phyloP scores from a whole-genome alignment of 441 rosid species.

The Mallotus japonicus region DNA sequence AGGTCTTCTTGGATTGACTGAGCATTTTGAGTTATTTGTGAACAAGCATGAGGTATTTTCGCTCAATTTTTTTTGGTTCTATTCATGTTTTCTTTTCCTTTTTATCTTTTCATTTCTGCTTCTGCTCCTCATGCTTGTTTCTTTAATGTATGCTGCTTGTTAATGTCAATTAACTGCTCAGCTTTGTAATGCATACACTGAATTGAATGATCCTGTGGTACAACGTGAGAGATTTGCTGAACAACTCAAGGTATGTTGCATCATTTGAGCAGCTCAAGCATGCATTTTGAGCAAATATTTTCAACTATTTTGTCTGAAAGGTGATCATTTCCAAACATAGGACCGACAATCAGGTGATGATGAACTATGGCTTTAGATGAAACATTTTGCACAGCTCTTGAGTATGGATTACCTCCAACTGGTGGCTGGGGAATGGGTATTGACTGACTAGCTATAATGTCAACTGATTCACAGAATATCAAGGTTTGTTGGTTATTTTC shows the following conservation, averaged over 20 bases:
- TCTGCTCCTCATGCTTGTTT: background rate
- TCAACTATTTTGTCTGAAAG: slow-evolving; percentile 6
- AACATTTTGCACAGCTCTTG: slow-evolving; percentile 76
- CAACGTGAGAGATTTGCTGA: slow-evolving; percentile 82
- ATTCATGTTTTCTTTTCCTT: background rate
- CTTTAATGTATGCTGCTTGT: slow-evolving; percentile 1
- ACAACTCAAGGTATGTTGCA: slow-evolving; percentile 66
- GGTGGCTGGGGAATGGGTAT: slow-evolving; percentile 95
- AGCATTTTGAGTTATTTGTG: slow-evolving; percentile 78
- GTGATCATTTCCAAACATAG: slow-evolving; percentile 28
- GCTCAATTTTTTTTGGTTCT: background rate
- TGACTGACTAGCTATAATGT: slow-evolving; percentile 72
- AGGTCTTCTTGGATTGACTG: slow-evolving; percentile 68
- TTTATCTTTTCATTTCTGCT: background rate
- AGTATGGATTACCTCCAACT: slow-evolving; percentile 88
- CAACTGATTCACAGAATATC: slow-evolving; percentile 88
- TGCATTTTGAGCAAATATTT: background rate
- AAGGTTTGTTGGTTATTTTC: slow-evolving; percentile 42
- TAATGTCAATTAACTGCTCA: slow-evolving; percentile 22
- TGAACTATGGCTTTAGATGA: slow-evolving; percentile 90
- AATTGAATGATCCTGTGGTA: slow-evolving; percentile 82
- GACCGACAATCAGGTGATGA: slow-evolving; percentile 82
- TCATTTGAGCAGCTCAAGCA: background rate
- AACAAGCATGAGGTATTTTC: slow-evolving; percentile 74
- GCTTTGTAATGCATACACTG: slow-evolving; percentile 92